These are phyloP conservation scores for Begonia fuchsioides DNA, from an alignment of 306 rosid species.

Conservation along the genomic window DNA sequence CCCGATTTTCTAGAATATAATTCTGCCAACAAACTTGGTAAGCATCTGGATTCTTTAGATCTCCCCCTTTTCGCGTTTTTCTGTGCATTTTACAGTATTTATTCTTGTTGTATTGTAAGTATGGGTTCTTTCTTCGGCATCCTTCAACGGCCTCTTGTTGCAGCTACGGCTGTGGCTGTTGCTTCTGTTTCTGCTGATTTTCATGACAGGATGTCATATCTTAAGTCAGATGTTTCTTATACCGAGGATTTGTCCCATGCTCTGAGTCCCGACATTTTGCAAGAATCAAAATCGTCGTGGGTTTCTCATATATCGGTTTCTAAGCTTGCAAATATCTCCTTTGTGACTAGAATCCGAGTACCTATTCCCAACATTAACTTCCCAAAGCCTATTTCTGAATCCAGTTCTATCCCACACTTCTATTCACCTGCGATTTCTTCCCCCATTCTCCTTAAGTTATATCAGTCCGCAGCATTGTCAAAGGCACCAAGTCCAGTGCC, in stretches of 20 bases:
- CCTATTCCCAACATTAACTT: conserved; percentile 45
- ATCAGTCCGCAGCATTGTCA: conserved; percentile 48
- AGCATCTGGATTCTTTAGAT: background rate
- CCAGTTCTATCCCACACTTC: conserved; percentile 15
- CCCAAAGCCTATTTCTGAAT: conserved; percentile 23
- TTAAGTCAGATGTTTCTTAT: conserved; percentile 28
- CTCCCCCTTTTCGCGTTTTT: background rate
- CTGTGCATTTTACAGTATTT: background rate
- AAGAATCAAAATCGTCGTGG: conserved; percentile 24
- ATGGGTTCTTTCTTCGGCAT: conserved; percentile 72
- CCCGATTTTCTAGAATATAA: conserved; percentile 3
- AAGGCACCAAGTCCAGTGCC: conserved; percentile 23
- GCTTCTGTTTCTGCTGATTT: conserved; percentile 69
- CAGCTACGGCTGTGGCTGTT: conserved; percentile 65
- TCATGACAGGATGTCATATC: conserved; percentile 32
- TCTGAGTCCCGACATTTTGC: conserved; percentile 8
- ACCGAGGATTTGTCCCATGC: conserved; percentile 24
- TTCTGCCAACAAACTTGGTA: conserved; percentile 1
- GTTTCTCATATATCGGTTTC: conserved; percentile 44
- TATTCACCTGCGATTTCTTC: conserved; percentile 37
- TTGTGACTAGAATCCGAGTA: conserved; percentile 33
- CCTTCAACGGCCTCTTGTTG: conserved; percentile 75
- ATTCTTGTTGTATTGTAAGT: conserved; percentile 7
- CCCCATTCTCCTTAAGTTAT: conserved; percentile 24
- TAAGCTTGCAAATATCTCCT: conserved; percentile 39